These are phyloP conservation scores for Narthecium ossifragum DNA, from an alignment of 106 monocot genomes.

Conservation along the genomic window DNA sequence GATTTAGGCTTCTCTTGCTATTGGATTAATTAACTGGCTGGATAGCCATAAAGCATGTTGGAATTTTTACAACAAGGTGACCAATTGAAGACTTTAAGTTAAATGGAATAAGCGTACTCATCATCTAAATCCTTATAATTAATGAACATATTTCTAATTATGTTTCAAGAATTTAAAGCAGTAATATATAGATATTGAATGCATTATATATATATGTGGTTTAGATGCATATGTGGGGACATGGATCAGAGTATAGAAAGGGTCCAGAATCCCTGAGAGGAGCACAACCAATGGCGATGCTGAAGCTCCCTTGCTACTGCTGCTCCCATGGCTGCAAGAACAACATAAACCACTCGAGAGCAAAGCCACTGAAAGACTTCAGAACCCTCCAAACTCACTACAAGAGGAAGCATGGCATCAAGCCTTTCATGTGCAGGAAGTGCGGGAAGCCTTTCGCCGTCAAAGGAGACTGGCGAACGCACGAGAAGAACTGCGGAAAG, in stretches of 20 bases:
- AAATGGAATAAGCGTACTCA: no score
- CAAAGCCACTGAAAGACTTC: slow-evolving; percentile 62
- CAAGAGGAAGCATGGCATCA: slow-evolving; percentile 66
- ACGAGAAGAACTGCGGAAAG: slow-evolving; percentile 80
- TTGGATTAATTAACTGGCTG: no score
- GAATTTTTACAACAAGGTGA: no score
- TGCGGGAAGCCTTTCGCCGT: slow-evolving; percentile 67
- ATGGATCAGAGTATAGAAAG: slow-evolving; percentile 63
- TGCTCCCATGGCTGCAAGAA: slow-evolving; percentile 68
- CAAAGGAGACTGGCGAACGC: slow-evolving; percentile 64
- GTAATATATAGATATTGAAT: no score
- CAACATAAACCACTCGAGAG: slow-evolving; percentile 50
- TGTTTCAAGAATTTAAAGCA: no score
- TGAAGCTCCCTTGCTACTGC: slow-evolving; percentile 71
- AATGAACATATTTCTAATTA: no score
- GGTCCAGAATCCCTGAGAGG: slow-evolving; percentile 56
- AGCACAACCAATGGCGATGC: slow-evolving; percentile 27
- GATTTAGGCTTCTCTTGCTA: no score
- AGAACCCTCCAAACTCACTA: slow-evolving; percentile 71
- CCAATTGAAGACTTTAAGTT: no score
- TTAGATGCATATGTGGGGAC: slow-evolving; percentile 88
- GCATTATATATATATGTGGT: not conserved
- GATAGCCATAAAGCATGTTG: no score
- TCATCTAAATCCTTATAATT: no score
- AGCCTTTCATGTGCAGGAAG: slow-evolving; percentile 59